Percentiles rank a stretch among this genome's conserved stretches.
These are phyloP conservation scores for Phytophthora tubulina DNA, from an alignment of 352 stramenopile genomes.

Conservation along the genomic window DNA sequence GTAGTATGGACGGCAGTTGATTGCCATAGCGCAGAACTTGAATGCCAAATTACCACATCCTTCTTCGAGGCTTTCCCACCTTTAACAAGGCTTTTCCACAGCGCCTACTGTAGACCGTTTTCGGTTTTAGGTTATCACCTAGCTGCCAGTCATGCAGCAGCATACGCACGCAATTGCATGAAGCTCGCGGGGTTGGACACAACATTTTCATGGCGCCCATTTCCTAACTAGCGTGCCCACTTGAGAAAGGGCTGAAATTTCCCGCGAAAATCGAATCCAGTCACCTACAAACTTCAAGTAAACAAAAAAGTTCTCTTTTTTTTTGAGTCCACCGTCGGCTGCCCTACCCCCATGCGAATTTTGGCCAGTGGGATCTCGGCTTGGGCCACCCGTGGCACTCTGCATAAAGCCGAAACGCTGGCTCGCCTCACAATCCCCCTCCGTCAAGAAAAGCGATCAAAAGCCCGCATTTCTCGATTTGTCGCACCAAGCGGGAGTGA, in stretches of 20 bases:
- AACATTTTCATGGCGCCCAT: conserved; percentile 2
- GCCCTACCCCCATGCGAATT: conserved; percentile 15
- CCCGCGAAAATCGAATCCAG: neutral
- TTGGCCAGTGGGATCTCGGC: conserved; percentile 11
- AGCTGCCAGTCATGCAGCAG: too few species aligned
- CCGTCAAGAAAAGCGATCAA: conserved; percentile 15
- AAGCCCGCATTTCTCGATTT: conserved; percentile 31
- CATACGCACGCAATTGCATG: neutral
- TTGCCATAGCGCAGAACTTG: neutral
- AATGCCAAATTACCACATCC: neutral
- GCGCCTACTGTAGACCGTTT: too few species aligned
- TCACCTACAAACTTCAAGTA: conserved; percentile 11
- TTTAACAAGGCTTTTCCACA: conserved; percentile 1
- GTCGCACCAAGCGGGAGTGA: conserved; percentile 12
- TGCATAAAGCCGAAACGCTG: conserved; percentile 24
- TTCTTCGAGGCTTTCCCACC: neutral
- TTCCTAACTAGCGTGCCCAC: conserved; percentile 12
- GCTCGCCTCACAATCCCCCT: conserved; percentile 1
- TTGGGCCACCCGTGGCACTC: conserved; percentile 9
- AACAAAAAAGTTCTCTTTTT: conserved; percentile 5
- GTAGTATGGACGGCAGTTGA: neutral
- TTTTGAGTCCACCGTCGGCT: neutral
- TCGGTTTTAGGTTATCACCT: too few species aligned
- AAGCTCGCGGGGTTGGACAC: too few species aligned
- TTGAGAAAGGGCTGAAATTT: conserved; percentile 9